These are phyloP conservation scores for Fistulifera solaris DNA, from an alignment of 108 stramenopile species.

Conservation along the genomic window DNA sequence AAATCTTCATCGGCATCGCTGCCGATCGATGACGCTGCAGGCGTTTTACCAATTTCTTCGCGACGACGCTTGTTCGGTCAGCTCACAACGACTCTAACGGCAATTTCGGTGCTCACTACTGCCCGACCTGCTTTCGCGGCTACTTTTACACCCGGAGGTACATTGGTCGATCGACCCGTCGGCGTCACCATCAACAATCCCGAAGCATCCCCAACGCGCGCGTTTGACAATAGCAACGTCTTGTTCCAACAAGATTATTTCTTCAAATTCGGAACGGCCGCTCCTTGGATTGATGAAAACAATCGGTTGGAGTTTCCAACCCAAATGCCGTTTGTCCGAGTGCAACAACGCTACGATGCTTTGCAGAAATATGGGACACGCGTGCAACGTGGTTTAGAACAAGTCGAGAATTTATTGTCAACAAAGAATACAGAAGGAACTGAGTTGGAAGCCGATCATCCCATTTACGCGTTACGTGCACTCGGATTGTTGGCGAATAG, in stretches of 20 bases:
- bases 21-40: too few relatives aligned
- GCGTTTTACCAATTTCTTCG: too few relatives aligned
- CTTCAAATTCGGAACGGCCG: conserved; percentile 71
- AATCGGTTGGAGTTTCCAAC: conserved; percentile 50
- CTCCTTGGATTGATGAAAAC: conserved; percentile 52
- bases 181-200: conserved; percentile 50
- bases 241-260: conserved; percentile 68
- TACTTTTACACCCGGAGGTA: conserved; percentile 66
- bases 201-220: conserved; percentile 49
- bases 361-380: conserved; percentile 59
- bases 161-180: conserved; percentile 63
- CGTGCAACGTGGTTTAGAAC: conserved; percentile 27
- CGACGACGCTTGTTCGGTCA: too few relatives aligned
- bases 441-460: conserved; percentile 25
- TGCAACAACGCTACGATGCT: conserved; percentile 68
- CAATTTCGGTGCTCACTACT: too few relatives aligned
- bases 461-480: conserved; percentile 49
- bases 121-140: background rate
- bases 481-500: conserved; percentile 72
- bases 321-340: conserved; percentile 58
- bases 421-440: background rate
- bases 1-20: too few relatives aligned
- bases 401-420: conserved; percentile 11
- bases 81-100: too few relatives aligned
- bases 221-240: conserved; percentile 63